Percentiles rank a stretch among this genome's conserved stretches.
These are phyloP conservation scores for Arxiozyma heterogenica DNA, from an alignment of 1,139 yeast species.

Conservation along the genomic window DNA sequence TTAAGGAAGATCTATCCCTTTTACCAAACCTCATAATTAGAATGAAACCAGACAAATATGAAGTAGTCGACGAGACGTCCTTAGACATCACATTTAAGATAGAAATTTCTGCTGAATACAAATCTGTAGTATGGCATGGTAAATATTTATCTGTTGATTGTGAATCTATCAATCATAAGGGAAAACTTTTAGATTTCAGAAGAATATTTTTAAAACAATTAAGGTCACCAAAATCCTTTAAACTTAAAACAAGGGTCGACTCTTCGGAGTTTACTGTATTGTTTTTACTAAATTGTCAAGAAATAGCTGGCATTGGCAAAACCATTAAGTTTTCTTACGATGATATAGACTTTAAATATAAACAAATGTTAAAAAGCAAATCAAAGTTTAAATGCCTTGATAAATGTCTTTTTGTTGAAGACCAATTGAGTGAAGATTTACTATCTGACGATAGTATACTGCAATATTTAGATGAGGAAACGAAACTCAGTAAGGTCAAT, in stretches of 20 bases:
- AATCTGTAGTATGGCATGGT: conserved; percentile 31
- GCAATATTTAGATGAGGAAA: conserved; percentile 1
- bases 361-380: background rate
- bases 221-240: conserved; percentile 25
- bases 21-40: conserved; percentile 30
- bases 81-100: conserved; percentile 18
- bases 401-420: conserved; percentile 1
- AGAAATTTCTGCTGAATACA: conserved; percentile 21
- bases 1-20: conserved; percentile 24
- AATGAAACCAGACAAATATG: conserved; percentile 11
- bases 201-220: conserved; percentile 31
- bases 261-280: conserved; percentile 19
- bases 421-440: conserved; percentile 3
- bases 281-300: conserved; percentile 32
- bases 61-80: conserved; percentile 1
- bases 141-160: conserved; percentile 26
- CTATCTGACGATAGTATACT: conserved; percentile 20
- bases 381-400: background rate
- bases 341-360: conserved; percentile 6
- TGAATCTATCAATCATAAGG: conserved; percentile 25
- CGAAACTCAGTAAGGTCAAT: background rate
- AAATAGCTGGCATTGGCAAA: conserved; percentile 33
- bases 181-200: conserved; percentile 35
- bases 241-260: conserved; percentile 18
- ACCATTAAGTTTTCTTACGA: conserved; percentile 2